Evolutionary conservation across 345 rosid genomes (phyloP).

Genomic region (Eucalyptus brandiana): DNA sequence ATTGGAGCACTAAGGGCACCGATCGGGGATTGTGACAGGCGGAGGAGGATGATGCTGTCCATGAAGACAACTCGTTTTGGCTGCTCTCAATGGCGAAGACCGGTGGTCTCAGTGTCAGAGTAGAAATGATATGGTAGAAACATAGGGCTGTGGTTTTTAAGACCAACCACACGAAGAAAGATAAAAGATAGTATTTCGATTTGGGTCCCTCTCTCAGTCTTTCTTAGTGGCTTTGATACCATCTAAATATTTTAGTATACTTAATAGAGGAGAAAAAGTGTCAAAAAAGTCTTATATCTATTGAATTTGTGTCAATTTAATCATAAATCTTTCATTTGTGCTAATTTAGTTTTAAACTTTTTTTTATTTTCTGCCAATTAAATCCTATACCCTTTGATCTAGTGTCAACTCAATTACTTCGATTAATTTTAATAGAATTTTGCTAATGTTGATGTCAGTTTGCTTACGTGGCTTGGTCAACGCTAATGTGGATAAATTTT

Average conservation of each 20-base stretch:
- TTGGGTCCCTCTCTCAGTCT: neutral
- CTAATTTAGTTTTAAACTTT: accelerated
- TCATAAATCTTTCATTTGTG: no score
- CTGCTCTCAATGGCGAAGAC: neutral
- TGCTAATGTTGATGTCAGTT: no score
- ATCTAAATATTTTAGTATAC: neutral
- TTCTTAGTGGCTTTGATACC: neutral
- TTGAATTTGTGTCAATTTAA: no score
- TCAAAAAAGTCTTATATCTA: no score
- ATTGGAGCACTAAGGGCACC: neutral
- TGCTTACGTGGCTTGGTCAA: no score
- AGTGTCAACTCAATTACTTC: no score
- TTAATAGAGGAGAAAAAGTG: neutral
- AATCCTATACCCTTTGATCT: no score
- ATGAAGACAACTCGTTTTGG: neutral
- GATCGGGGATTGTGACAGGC: neutral
- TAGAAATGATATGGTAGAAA: neutral
- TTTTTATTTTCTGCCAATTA: no score
- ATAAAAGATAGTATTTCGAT: neutral
- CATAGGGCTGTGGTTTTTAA: neutral
- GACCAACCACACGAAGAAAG: neutral
- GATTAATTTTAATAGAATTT: no score
- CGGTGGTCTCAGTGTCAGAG: neutral
- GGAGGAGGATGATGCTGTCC: neutral
- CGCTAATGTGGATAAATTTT: accelerated